A percentile compares a stretch with the other conserved stretches of the same genome.
Conservation (phyloP, 164 flowering plant genomes). For the Liriodendron chinense region DNA sequence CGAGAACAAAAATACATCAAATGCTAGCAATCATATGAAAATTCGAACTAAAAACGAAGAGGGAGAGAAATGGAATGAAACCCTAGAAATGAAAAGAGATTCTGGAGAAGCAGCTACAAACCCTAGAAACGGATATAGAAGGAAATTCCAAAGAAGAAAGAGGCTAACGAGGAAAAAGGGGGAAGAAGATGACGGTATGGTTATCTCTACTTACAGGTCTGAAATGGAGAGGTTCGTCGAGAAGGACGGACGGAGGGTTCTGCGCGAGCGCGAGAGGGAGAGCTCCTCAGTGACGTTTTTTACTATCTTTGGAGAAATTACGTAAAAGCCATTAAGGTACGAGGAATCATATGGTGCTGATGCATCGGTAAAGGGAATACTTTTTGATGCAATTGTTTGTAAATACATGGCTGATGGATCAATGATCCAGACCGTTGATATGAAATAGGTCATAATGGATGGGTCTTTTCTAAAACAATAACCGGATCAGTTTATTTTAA, state of each 20-base stretch:
- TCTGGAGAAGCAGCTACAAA: neutral
- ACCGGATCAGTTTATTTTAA: no score
- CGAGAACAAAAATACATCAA: no score
- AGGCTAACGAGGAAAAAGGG: neutral
- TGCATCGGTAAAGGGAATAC: neutral
- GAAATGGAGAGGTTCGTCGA: neutral
- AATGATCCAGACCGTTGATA: no score
- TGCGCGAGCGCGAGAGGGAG: neutral
- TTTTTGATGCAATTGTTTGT: no score
- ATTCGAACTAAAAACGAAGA: no score
- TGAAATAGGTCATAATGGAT: no score
- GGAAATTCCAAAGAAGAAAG: neutral
- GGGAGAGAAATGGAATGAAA: neutral
- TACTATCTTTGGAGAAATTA: no score
- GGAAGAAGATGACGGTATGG: neutral
- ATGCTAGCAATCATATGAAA: no score
- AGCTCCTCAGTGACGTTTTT: neutral
- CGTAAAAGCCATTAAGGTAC: neutral
- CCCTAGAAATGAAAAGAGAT: neutral
- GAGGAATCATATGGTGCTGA: neutral
- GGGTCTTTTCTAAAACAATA: no score
- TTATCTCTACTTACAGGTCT: neutral
- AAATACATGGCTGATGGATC: no score
- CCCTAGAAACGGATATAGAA: neutral
- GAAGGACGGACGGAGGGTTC: neutral